A percentile compares a stretch with the other conserved stretches of the same genome.
Evolutionary conservation across 192 early-diverging fungal species (phyloP).

Genomic region (Lunasporangiospora selenospora): DNA sequence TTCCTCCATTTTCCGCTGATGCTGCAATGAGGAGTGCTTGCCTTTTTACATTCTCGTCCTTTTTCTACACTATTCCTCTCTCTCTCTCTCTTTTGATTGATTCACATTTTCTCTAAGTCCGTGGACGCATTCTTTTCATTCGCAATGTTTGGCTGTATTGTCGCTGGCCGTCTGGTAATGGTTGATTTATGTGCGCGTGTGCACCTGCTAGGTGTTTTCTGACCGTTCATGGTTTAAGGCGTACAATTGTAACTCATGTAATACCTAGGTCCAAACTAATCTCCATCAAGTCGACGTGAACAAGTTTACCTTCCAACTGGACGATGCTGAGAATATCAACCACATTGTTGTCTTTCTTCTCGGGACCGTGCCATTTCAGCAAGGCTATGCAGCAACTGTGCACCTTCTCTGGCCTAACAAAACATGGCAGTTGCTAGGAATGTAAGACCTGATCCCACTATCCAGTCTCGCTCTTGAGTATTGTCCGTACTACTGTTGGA

Average conservation of each 20-base stretch:
- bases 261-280: constrained; percentile 85
- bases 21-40: too few species aligned
- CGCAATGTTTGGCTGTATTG: constrained; percentile 92
- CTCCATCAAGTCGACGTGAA: constrained; percentile 86
- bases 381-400: constrained; percentile 92
- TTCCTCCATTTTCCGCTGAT: too few species aligned
- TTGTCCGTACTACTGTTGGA: too few species aligned
- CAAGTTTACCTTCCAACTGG: constrained; percentile 91
- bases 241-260: too few species aligned
- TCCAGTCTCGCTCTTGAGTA: too few species aligned
- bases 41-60: background rate
- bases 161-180: constrained; percentile 82
- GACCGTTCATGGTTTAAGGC: too few species aligned
- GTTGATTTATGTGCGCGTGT: too few species aligned
- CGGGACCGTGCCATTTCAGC: constrained; percentile 85
- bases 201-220: too few species aligned
- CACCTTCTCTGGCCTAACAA: constrained; percentile 90
- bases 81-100: background rate
- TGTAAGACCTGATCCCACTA: constrained; percentile 55
- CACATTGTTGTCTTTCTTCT: constrained; percentile 95
- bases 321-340: constrained; percentile 87
- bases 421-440: constrained; percentile 79
- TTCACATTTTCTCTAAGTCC: background rate
- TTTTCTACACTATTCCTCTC: background rate
- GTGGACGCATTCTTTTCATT: background rate